Evolutionary conservation across 2,329 filamentous ascomycete species (phyloP).

Genomic region (Sporothrix pseudoabietina): DNA sequence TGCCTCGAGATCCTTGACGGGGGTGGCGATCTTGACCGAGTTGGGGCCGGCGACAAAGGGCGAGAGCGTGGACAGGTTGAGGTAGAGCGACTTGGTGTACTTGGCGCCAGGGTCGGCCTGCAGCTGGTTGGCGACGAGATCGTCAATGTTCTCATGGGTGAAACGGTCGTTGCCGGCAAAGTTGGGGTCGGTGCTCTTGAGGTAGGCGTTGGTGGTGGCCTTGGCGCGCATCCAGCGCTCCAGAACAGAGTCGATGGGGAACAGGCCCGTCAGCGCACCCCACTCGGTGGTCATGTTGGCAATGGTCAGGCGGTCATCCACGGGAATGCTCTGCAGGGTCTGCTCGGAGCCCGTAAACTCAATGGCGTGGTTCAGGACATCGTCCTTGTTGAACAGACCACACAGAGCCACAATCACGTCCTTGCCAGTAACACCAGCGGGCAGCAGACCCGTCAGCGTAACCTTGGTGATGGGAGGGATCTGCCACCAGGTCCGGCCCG

Average conservation of each 20-base stretch:
- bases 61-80: slow-evolving; percentile 82
- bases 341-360: slow-evolving; percentile 83
- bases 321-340: slow-evolving; percentile 66
- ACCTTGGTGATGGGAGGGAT: slow-evolving; percentile 78
- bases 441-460: slow-evolving; percentile 73
- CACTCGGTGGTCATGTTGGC: slow-evolving; percentile 78
- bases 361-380: slow-evolving; percentile 87
- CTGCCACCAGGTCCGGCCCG: slow-evolving; percentile 83
- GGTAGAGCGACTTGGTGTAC: slow-evolving; percentile 81
- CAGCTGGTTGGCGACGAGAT: slow-evolving; percentile 67
- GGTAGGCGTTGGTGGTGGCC: slow-evolving; percentile 71
- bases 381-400: slow-evolving; percentile 80
- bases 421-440: slow-evolving; percentile 82
- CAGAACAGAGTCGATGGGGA: slow-evolving; percentile 76
- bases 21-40: slow-evolving; percentile 83
- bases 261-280: slow-evolving; percentile 69
- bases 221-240: slow-evolving; percentile 74
- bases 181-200: slow-evolving; percentile 38
- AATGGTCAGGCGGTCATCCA: slow-evolving; percentile 72
- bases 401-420: slow-evolving; percentile 91
- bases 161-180: slow-evolving; percentile 59
- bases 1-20: slow-evolving; percentile 70
- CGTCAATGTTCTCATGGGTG: slow-evolving; percentile 71
- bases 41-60: slow-evolving; percentile 88
- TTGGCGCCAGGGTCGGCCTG: slow-evolving; percentile 72